Conservation (phyloP, 2,329 filamentous ascomycete species). For the Lecanicillium sp. region DNA sequence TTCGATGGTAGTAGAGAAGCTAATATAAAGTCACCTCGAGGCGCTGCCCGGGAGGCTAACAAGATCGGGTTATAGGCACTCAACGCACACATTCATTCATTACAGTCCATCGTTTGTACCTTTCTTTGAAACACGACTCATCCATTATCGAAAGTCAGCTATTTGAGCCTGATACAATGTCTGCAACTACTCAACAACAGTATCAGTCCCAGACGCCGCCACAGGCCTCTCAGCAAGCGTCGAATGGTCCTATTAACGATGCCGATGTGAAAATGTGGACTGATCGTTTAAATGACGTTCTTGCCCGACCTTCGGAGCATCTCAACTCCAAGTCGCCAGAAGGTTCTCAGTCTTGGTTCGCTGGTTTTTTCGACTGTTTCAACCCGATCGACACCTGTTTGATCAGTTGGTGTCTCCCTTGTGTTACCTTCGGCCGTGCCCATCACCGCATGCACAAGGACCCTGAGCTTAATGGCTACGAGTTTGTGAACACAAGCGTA, state of each 20-base stretch:
- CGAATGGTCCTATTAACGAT: constrained; percentile 29
- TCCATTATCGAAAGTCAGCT: background rate
- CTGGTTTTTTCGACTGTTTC: constrained; percentile 35
- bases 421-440: constrained; percentile 40
- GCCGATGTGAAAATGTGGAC: constrained; percentile 37
- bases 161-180: constrained; percentile 1
- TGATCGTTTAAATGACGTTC: constrained; percentile 31
- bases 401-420: constrained; percentile 37
- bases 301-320: constrained; percentile 31
- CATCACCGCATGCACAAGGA: constrained; percentile 35
- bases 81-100: background rate
- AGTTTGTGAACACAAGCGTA: constrained; percentile 38
- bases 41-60: no score
- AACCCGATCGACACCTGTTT: constrained; percentile 34
- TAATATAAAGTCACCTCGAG: no score
- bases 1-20: no score
- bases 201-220: background rate
- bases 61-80: background rate
- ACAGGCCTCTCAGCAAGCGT: background rate
- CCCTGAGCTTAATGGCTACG: constrained; percentile 31
- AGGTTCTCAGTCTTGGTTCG: constrained; percentile 28
- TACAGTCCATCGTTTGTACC: no score
- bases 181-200: background rate
- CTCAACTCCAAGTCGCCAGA: constrained; percentile 33
- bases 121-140: no score